phyloP scores from a whole-genome alignment of 805 yeast genomes.

The Candida sithepensis region DNA sequence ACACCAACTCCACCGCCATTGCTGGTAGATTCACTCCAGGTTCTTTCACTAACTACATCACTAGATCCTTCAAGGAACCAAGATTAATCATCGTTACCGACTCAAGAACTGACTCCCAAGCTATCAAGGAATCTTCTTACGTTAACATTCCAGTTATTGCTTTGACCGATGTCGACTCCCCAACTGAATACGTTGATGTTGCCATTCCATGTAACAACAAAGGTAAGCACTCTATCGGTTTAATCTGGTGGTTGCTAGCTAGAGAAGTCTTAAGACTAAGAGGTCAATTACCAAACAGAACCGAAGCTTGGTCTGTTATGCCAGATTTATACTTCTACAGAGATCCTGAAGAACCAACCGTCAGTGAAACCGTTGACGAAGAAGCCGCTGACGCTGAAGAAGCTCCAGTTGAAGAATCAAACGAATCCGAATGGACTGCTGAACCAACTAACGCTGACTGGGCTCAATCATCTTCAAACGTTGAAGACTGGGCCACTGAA shows the following conservation, averaged over 20 bases:
- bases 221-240: conserved; percentile 99
- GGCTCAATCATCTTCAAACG: conserved; percentile 56
- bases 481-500: conserved; percentile 53
- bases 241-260: conserved; percentile 98
- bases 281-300: conserved; percentile 95
- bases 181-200: conserved; percentile 98
- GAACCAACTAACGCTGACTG: conserved; percentile 70
- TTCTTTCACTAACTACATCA: conserved; percentile 99
- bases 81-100: conserved; percentile 98
- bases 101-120: conserved; percentile 99
- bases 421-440: conserved; percentile 55
- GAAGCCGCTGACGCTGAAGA: conserved; percentile 63
- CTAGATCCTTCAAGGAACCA: conserved; percentile 99
- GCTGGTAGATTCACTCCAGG: conserved; percentile 99
- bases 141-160: conserved; percentile 99
- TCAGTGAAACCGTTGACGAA: conserved; percentile 53
- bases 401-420: conserved; percentile 63
- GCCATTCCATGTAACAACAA: conserved; percentile 99
- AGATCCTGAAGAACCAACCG: conserved; percentile 99
- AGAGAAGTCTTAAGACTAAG: conserved; percentile 99
- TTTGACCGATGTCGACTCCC: conserved; percentile 97
- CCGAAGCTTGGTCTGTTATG: conserved; percentile 98
- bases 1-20: conserved; percentile 99
- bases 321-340: conserved; percentile 99
- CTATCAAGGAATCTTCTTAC: conserved; percentile 99